These are phyloP conservation scores for Camelina laxa DNA, from an alignment of 345 rosid species.

Conservation along the genomic window DNA sequence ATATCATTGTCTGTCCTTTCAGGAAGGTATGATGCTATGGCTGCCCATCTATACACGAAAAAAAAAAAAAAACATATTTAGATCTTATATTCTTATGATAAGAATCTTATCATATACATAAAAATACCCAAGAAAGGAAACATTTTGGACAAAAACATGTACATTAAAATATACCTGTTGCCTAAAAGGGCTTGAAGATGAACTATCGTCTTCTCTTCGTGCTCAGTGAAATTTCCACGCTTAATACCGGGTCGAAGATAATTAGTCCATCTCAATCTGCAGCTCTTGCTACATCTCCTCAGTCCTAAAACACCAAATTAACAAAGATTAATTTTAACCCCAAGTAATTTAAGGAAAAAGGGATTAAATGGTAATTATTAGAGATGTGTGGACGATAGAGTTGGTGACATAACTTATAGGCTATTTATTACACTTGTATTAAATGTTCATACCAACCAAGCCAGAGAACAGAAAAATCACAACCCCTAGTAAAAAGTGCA, in stretches of 20 bases:
- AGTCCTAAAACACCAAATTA: conserved; percentile 59
- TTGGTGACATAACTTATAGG: conserved; percentile 35
- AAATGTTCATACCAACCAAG: conserved; percentile 60
- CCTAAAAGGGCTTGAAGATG: conserved; percentile 99
- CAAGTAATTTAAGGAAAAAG: conserved; percentile 10
- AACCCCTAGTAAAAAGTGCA: background rate
- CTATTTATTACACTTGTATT: conserved; percentile 46
- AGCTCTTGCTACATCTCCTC: conserved; percentile 97
- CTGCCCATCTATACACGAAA: conserved; percentile 83
- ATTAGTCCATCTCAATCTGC: conserved; percentile 97
- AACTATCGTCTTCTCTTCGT: conserved; percentile 90
- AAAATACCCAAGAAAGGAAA: conserved; percentile 8
- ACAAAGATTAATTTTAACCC: conserved; percentile 12
- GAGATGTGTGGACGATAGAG: conserved; percentile 34
- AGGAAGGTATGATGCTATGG: conserved; percentile 98
- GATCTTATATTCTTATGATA: conserved; percentile 7
- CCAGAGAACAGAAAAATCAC: conserved; percentile 17
- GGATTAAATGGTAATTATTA: conserved; percentile 4
- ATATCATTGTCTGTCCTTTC: conserved; percentile 97
- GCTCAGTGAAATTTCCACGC: conserved; percentile 89
- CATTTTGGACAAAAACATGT: conserved; percentile 12
- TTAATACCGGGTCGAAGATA: conserved; percentile 94
- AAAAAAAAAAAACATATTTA: conserved; percentile 20
- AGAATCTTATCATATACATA: background rate
- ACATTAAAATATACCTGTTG: conserved; percentile 61